Evolutionary conservation across 139 green algal genomes (phyloP).

Genomic region (Chlorella sp.): DNA sequence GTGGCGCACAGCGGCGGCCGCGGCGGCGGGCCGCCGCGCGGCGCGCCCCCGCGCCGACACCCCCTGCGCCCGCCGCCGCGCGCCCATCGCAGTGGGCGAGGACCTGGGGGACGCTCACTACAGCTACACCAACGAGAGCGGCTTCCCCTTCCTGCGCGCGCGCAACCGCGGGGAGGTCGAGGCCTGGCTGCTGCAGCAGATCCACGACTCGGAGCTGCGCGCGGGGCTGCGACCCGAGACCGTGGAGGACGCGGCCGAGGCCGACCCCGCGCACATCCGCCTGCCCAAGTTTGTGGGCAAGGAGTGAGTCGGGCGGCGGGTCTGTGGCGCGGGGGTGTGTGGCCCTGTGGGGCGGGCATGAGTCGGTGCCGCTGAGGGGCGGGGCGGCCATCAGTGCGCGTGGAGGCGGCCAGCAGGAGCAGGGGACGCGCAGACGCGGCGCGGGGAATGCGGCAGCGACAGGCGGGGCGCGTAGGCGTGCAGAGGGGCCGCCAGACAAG

Average conservation of each 20-base stretch:
- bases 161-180: conserved; percentile 48
- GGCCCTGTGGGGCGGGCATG: background rate
- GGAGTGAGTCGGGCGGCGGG: background rate
- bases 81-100: conserved; percentile 41
- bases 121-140: conserved; percentile 39
- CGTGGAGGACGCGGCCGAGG: conserved; percentile 37
- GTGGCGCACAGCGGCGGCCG: too few species aligned
- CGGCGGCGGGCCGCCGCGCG: too few species aligned
- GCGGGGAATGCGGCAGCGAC: too few species aligned
- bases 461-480: background rate
- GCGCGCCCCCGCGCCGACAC: too few species aligned
- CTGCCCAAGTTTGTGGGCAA: conserved; percentile 47
- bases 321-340: background rate
- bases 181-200: conserved; percentile 31
- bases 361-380: background rate
- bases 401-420: too few species aligned
- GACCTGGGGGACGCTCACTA: conserved; percentile 64
- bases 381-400: background rate
- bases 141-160: conserved; percentile 34
- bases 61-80: too few species aligned
- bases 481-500: background rate
- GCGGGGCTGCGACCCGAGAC: conserved; percentile 34
- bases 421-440: too few species aligned
- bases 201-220: conserved; percentile 29
- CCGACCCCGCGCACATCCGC: conserved; percentile 1